Evolutionary conservation across 768 basidiomycete genomes (phyloP).

Genomic region (Mycena latifolia): DNA sequence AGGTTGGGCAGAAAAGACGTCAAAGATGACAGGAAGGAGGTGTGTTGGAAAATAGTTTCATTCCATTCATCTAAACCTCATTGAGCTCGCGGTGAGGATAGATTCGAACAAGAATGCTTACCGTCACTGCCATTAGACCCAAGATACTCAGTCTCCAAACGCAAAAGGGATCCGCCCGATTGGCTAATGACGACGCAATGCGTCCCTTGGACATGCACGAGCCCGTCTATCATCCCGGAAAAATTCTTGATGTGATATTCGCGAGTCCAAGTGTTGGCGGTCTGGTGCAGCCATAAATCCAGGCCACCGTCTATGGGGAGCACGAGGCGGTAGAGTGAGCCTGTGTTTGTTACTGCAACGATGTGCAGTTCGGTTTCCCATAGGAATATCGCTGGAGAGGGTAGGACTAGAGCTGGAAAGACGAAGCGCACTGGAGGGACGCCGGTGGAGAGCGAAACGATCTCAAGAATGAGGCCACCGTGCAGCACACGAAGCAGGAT

Average conservation of each 20-base stretch:
- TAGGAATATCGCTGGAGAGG: constrained; percentile 74
- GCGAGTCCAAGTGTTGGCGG: constrained; percentile 67
- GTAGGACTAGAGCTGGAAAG: constrained; percentile 77
- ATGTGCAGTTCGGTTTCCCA: constrained; percentile 74
- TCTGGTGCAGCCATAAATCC: constrained; percentile 70
- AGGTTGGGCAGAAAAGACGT: constrained; percentile 74
- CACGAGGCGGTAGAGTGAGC: constrained; percentile 80
- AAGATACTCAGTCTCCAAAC: constrained; percentile 74
- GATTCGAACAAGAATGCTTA: constrained; percentile 49
- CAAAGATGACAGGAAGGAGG: constrained; percentile 75
- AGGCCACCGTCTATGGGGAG: constrained; percentile 68
- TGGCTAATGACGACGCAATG: constrained; percentile 75
- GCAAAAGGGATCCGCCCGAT: constrained; percentile 72
- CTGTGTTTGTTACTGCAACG: constrained; percentile 73
- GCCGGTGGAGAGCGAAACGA: constrained; percentile 77
- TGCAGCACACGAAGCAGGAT: constrained; percentile 83
- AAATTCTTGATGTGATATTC: constrained; percentile 76
- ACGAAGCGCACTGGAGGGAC: constrained; percentile 80
- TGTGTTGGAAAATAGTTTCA: constrained; percentile 73
- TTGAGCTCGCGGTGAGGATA: constrained; percentile 34
- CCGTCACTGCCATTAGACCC: constrained; percentile 70
- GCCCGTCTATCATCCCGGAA: constrained; percentile 55
- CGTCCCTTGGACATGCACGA: constrained; percentile 76
- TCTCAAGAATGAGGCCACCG: constrained; percentile 78
- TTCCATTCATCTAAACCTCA: constrained; percentile 72